These are phyloP conservation scores for Leccinum arenicola DNA, from an alignment of 768 basidiomycete genomes.

Conservation along the genomic window DNA sequence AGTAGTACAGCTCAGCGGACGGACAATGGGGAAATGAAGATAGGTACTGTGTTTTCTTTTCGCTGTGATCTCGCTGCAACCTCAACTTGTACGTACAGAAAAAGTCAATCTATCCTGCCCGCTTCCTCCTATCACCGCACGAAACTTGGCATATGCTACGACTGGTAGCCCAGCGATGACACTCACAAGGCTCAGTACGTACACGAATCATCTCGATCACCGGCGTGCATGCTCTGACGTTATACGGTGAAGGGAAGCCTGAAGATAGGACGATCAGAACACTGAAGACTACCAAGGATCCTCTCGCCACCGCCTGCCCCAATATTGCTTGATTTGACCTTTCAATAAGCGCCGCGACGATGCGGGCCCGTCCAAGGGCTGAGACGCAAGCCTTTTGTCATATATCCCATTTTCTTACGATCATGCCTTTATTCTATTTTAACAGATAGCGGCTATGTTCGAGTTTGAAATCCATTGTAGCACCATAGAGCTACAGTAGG, in stretches of 20 bases:
- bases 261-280: constrained; percentile 3
- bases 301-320: neutral
- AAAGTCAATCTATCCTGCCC: neutral
- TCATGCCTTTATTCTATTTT: neutral
- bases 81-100: neutral
- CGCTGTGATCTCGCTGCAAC: neutral
- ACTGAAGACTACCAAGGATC: neutral
- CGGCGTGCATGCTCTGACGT: neutral
- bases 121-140: neutral
- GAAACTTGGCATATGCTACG: neutral
- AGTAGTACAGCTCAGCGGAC: neutral
- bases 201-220: neutral
- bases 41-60: constrained; percentile 7
- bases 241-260: neutral
- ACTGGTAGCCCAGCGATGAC: neutral
- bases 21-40: neutral
- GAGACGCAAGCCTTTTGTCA: neutral
- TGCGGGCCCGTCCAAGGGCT: neutral
- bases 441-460: neutral
- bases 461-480: neutral
- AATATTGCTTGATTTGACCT: neutral
- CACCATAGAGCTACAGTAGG: too few relatives aligned
- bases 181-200: constrained; percentile 5
- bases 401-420: neutral
- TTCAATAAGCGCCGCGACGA: neutral